Evolutionary conservation across 805 yeast genomes (phyloP).

Genomic region (Ogataea zsoltii): DNA sequence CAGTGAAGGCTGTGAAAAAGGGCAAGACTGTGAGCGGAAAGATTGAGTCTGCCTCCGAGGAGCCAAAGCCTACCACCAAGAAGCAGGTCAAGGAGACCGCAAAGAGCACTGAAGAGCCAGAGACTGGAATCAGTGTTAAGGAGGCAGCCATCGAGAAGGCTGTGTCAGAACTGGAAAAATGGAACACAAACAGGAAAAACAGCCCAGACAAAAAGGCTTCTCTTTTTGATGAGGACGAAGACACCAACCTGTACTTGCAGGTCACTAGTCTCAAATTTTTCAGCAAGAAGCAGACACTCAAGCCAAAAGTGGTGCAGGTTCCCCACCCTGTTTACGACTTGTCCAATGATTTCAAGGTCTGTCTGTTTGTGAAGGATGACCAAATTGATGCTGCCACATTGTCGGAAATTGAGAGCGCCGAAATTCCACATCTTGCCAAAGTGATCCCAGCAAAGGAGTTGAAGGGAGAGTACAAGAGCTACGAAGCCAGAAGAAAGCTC

Average conservation of each 20-base stretch:
- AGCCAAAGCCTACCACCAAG: constrained; percentile 8
- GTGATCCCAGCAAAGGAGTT: constrained; percentile 74
- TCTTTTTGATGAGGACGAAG: constrained; percentile 59
- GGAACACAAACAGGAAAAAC: constrained; percentile 38
- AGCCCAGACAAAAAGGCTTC: constrained; percentile 40
- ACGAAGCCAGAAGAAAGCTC: constrained; percentile 81
- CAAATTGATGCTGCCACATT: constrained; percentile 45
- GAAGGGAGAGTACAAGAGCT: constrained; percentile 84
- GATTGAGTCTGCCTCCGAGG: constrained; percentile 9
- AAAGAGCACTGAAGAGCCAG: constrained; percentile 48
- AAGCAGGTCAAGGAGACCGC: too few relatives aligned
- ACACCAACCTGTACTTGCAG: constrained; percentile 56
- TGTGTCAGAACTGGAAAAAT: constrained; percentile 65
- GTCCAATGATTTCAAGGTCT: constrained; percentile 51
- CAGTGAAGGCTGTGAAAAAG: constrained; percentile 18
- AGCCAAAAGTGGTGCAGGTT: constrained; percentile 51
- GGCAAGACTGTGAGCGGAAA: constrained; percentile 18
- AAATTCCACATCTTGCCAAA: constrained; percentile 47
- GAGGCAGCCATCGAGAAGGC: constrained; percentile 46
- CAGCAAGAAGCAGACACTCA: constrained; percentile 57
- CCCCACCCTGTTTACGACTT: constrained; percentile 47
- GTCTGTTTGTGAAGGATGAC: constrained; percentile 69
- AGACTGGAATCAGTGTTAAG: constrained; percentile 18
- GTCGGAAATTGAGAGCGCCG: constrained; percentile 46
- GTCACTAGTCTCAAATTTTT: constrained; percentile 66